Base-by-base conservation (phyloP, 257 asterid genomes). In the Solanum etuberosum region DNA sequence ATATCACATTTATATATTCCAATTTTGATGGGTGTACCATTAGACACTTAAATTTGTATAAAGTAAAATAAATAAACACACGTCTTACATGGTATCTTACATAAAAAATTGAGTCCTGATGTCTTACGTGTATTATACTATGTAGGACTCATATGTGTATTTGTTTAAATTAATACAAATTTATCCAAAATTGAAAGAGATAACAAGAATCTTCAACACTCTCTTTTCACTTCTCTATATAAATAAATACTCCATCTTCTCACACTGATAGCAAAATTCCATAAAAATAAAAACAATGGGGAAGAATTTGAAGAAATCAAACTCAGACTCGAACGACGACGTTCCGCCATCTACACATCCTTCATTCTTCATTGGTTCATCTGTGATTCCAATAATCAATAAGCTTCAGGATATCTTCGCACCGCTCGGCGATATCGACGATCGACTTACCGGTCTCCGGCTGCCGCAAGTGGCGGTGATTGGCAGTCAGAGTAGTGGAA, bases 401-500 rank as follows among this genome's bases (percentile, higher is more conserved):
- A 95, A 92, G 86, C 94, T 97, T 72, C 99, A 97, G 86, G 99
- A 97, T 84, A 97, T 97, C 8, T 94, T 95, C 85, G 94, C 97
- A 46, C 96, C 96, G 68, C 91, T 94, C 32, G 96, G 98, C 9
- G 92, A 93, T 71, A 88, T 93, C 97, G 40, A 91, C 90, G 73
- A 92, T 97, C 92, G 97, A 9, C 42, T 80, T 51, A 80, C 85
- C 85, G 85, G 68, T 80, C 42, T 80, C 43, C 85, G 95, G 91
- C 86, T 97, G 88, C 98, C 99, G 38, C 98, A 95, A 93, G 99
- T 97, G 92, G 98, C 95, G 77, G 99, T 97, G 42, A 95, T 97
- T 20, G 99, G 99, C 5, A 95, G 99, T 89, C 99, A 97, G 92
- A 97, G 99, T 92, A 97, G 99, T 68, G 99, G 99, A 5, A 97